A percentile compares a stretch with the other conserved stretches of the same genome.
phyloP scores from a whole-genome alignment of 257 asterid genomes.

The Solanum gracilifrons region DNA sequence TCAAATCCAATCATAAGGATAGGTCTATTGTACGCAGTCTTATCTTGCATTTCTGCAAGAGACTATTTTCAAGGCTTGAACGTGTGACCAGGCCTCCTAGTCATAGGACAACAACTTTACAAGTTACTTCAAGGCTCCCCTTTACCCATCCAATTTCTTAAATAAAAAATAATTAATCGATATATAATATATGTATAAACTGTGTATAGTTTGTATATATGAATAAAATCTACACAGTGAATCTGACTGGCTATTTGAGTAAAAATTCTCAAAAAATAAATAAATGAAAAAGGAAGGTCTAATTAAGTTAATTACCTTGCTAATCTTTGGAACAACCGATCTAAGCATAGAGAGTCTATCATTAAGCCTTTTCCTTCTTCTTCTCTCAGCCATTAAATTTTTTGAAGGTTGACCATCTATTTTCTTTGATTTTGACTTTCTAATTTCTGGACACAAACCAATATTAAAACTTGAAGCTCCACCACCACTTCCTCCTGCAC shows the following conservation, averaged over 20 bases:
- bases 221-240: background rate
- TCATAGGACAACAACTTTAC: background rate
- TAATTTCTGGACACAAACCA: conserved; percentile 20
- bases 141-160: background rate
- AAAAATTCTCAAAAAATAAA: background rate
- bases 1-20: too few species aligned
- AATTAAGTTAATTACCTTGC: conserved; percentile 40
- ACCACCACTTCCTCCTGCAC: background rate
- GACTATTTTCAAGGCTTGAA: too few species aligned
- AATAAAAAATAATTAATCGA: background rate
- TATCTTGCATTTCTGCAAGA: too few species aligned
- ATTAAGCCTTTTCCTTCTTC: conserved; percentile 69
- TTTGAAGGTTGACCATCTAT: conserved; percentile 55
- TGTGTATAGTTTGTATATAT: background rate
- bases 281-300: background rate
- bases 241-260: background rate
- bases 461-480: conserved; percentile 13
- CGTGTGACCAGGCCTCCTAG: background rate
- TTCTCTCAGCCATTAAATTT: conserved; percentile 82
- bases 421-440: conserved; percentile 26
- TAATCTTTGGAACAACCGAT: conserved; percentile 87
- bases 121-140: background rate
- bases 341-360: conserved; percentile 84
- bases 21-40: too few species aligned
- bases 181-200: background rate